Base-by-base conservation (phyloP, 2,329 filamentous ascomycete species). In the Fusarium falciforme region DNA sequence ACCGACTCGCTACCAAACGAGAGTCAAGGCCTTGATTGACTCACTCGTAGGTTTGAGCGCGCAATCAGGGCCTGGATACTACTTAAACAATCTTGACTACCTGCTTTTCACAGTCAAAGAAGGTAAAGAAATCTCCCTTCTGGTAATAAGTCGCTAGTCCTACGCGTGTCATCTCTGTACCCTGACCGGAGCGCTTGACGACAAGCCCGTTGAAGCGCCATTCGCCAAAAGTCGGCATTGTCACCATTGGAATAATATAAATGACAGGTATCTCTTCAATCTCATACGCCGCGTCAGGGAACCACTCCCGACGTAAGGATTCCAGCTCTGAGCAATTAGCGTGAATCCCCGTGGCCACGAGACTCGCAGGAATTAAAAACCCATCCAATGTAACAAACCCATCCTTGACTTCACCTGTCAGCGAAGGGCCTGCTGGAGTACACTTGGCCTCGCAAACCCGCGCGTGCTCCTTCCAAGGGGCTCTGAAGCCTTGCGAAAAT, bases 291-390 rank as follows among this genome's bases (percentile, higher is more conserved):
- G 6, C 2, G n/a, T 42, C 40, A 4, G 40, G 40, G n/a, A 2
- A 7, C 40, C 40, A 42, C 1, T 1, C 1, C n/a, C 22, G n/a
- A 4, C 4, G n/a, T 14, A 22, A 12, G 1, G n/a, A 7, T 5
- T 1, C 3, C 40, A 42, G n/a, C 0, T 22, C 40, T 5, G n/a
- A 22, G 1, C n/a, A 42, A 3, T 42, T 20, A 42, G n/a, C 38
- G 20, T 2, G 11, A 12, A 42, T 20, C 1, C 3, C 0, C 1
- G 6, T 11, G 10, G 11, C n/a, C 5, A 4, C n/a, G 10, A 22
- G 4, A 12, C n/a, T 42, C 8, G n/a, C 38, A 4, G 38, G 40
- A 4, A 42, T 22, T 14, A 42, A 8, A 22, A 4, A 14, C 11
- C 11, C 40, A 12, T 42, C 40, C 11, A 42, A 7, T 14, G 6